These are phyloP conservation scores for Phyllosticta ampelicida DNA, from an alignment of 2,329 filamentous ascomycete species.

Conservation along the genomic window DNA sequence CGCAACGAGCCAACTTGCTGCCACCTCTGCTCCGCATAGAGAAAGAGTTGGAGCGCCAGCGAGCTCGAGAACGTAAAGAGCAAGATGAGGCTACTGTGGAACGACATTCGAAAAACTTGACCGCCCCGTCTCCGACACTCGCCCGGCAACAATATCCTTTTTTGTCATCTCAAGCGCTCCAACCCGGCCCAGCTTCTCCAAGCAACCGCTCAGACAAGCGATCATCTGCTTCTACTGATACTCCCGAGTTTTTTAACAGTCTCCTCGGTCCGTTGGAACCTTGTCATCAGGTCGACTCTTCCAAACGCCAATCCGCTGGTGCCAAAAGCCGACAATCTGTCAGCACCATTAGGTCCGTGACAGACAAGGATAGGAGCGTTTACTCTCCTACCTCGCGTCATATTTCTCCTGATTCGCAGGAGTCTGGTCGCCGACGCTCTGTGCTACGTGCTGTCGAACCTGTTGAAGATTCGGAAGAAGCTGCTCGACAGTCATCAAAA, in stretches of 20 bases:
- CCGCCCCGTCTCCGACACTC: slow-evolving; percentile 5
- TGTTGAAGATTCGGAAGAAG: background rate
- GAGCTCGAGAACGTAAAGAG: background rate
- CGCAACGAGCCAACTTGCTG: background rate
- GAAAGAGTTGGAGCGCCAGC: background rate
- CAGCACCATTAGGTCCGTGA: background rate
- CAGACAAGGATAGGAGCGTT: background rate
- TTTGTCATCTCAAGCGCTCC: slow-evolving; percentile 2
- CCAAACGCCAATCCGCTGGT: background rate
- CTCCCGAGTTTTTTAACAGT: slow-evolving; percentile 1
- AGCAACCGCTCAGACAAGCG: background rate
- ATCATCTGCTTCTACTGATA: slow-evolving; percentile 2
- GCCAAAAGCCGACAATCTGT: background rate
- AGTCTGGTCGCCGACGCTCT: background rate
- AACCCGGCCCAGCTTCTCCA: background rate
- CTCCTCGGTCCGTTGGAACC: background rate
- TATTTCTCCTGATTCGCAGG: background rate
- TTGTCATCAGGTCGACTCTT: background rate
- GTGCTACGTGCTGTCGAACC: background rate
- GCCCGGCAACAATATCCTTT: slow-evolving; percentile 1
- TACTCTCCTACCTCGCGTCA: background rate
- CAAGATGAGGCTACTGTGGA: background rate
- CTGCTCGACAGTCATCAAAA: slow-evolving; percentile 4
- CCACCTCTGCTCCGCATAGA: slow-evolving; percentile 3
- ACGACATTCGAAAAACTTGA: background rate